phyloP scores from a whole-genome alignment of 2,329 filamentous ascomycete genomes.

The Triangularia setosa region DNA sequence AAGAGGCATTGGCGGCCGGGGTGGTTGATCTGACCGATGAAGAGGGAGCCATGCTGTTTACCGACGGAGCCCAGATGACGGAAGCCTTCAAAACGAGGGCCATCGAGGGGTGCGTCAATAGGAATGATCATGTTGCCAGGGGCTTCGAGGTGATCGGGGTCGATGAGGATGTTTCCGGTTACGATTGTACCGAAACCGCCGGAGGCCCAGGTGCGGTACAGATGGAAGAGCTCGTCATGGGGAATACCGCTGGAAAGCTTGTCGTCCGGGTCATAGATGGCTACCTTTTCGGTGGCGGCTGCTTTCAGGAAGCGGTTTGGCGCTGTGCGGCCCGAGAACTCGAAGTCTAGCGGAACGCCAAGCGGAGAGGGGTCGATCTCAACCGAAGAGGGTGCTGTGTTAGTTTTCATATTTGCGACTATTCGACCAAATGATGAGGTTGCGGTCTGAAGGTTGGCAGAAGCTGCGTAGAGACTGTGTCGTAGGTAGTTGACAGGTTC shows the following conservation, averaged over 20 bases:
- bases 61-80: conserved; percentile 43
- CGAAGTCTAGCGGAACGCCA: conserved; percentile 41
- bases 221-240: conserved; percentile 40
- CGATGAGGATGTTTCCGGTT: conserved; percentile 63
- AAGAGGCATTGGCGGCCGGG: conserved; percentile 52
- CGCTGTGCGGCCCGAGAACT: conserved; percentile 51
- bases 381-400: background rate
- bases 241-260: conserved; percentile 44
- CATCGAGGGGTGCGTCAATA: conserved; percentile 41
- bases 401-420: background rate
- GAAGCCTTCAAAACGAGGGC: conserved; percentile 59
- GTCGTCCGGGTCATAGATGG: conserved; percentile 55
- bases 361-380: background rate
- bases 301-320: conserved; percentile 62
- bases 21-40: conserved; percentile 60
- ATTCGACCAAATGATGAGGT: background rate
- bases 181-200: conserved; percentile 53
- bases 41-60: conserved; percentile 47
- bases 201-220: conserved; percentile 59
- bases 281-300: conserved; percentile 61
- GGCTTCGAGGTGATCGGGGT: conserved; percentile 46
- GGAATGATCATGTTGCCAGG: conserved; percentile 41
- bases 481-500: background rate
- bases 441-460: too few species aligned
- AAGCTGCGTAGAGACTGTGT: too few species aligned